Evolutionary conservation across 1,284 basidiomycete species (phyloP), one percentile per base, ranked within the genome.

Genomic region (Heliocybe sulcata): DNA sequence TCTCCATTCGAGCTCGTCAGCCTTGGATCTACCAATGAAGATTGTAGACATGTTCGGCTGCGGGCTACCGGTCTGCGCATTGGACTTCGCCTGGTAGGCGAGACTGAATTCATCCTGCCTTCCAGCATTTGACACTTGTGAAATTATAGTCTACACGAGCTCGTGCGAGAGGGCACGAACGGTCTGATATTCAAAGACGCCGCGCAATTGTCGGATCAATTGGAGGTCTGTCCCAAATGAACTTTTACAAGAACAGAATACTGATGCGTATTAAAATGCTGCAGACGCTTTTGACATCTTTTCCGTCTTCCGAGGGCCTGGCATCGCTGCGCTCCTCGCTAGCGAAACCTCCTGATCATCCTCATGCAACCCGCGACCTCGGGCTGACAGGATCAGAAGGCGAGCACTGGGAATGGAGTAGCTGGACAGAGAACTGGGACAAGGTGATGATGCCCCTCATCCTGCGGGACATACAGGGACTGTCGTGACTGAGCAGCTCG

Each of bases 31-130:
- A 53, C 97, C 97, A 1, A 99, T 99, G 97, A 99, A 99, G 71
- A 87, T 99, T 9, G 95, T 99, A 1, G 97, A 99, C 69, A 98
- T 99, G 97, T 97, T 99, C 70, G 97, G 97, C 0, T 98, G 94
- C 61, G 88, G 85, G 1, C 74, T 98, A 53, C 95, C 95, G 0
- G 97, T 98, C 2, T 90, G 95, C 59, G 95, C 97, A 0, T 77
- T 94, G 8, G 78, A 87, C 45, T 99, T 98, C 66, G 74, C 77
- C 35, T 97, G 90, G 92, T 93, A 60, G 31, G 83, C n/a, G n/a
- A n/a, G n/a, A n/a, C n/a, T n/a, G n/a, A n/a, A n/a, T n/a, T n/a
- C n/a, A n/a, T n/a, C n/a, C n/a, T n/a, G n/a, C n/a, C n/a, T n/a
- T n/a, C n/a, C n/a, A n/a, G n/a, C 29, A 31, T 31, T 31, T 31